Percentiles rank a stretch among this genome's conserved stretches.
Conservation (phyloP, 2,329 filamentous ascomycete species). For the Ascocoryne sarcoides region DNA sequence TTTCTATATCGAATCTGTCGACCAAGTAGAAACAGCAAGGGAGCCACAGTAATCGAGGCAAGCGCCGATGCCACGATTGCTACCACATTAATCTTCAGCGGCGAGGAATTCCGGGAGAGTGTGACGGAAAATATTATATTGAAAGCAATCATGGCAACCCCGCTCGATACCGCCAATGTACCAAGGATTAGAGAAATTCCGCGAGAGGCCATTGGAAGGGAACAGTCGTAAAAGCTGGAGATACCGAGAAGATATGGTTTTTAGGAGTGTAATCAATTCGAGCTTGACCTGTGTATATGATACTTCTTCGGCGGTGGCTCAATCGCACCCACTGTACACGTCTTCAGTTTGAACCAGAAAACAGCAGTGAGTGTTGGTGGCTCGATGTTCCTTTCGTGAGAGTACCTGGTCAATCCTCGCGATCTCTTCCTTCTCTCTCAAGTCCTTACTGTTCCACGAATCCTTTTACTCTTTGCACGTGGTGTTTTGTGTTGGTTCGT, state of each 20-base stretch:
- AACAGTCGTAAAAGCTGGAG: too few species aligned
- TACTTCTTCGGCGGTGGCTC: too few species aligned
- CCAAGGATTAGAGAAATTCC: conserved; percentile 21
- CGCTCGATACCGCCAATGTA: conserved; percentile 23
- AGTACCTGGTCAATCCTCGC: too few species aligned
- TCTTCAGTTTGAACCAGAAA: too few species aligned
- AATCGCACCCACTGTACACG: too few species aligned
- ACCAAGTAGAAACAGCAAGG: conserved; percentile 19
- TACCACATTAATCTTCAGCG: conserved; percentile 9
- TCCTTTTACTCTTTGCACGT: conserved; percentile 9
- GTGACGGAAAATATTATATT: conserved; percentile 24
- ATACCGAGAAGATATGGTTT: too few species aligned
- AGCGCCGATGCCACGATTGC: conserved; percentile 24
- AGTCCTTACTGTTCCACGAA: conserved; percentile 12
- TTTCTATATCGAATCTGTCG: conserved; percentile 24
- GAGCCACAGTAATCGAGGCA: conserved; percentile 13
- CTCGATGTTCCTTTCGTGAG: too few species aligned
- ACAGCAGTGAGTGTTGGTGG: too few species aligned
- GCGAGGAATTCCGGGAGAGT: conserved; percentile 12
- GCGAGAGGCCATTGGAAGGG: conserved; percentile 2
- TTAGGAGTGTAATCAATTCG: too few species aligned
- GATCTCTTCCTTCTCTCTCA: conserved; percentile 8
- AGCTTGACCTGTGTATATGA: too few species aligned
- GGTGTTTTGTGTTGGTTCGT: conserved; percentile 10
- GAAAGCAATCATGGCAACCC: conserved; percentile 22